Evolutionary conservation across 1,139 yeast genomes (phyloP).

Genomic region (Candida sanyaensis): DNA sequence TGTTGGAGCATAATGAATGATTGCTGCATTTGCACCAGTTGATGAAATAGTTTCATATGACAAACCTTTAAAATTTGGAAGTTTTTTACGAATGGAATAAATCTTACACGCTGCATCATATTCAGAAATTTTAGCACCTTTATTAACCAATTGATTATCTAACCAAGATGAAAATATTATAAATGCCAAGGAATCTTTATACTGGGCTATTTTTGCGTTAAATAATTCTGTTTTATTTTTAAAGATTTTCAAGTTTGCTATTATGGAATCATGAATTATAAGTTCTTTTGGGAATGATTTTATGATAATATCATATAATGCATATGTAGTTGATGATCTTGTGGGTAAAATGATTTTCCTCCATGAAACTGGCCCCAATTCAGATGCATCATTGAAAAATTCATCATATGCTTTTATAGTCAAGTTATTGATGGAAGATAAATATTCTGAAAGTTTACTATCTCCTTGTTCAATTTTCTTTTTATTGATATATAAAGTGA

Average conservation of each 20-base stretch:
- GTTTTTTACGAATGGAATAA: conserved; percentile 37
- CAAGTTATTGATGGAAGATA: conserved; percentile 30
- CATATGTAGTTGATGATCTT: conserved; percentile 33
- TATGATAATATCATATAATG: conserved; percentile 33
- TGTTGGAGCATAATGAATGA: conserved; percentile 59
- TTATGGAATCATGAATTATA: conserved; percentile 31
- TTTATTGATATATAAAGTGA: conserved; percentile 40
- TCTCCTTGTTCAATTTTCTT: conserved; percentile 28
- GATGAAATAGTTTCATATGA: conserved; percentile 58
- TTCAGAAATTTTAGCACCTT: conserved; percentile 30
- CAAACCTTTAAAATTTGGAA: conserved; percentile 52
- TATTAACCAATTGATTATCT: conserved; percentile 33
- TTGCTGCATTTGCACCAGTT: conserved; percentile 55
- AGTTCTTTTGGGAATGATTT: conserved; percentile 27
- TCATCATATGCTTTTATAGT: conserved; percentile 27
- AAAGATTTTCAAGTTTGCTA: conserved; percentile 36
- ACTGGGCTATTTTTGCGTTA: conserved; percentile 44
- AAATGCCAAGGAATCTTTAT: conserved; percentile 45
- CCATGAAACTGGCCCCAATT: conserved; percentile 16
- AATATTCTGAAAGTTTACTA: conserved; percentile 23
- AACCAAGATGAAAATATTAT: conserved; percentile 45
- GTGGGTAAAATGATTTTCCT: conserved; percentile 32
- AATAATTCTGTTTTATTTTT: conserved; percentile 41
- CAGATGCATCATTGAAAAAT: conserved; percentile 33
- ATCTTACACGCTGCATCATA: conserved; percentile 48